Evolutionary conservation across 139 green algal species (phyloP).

Genomic region (Chlorella vulgaris): DNA sequence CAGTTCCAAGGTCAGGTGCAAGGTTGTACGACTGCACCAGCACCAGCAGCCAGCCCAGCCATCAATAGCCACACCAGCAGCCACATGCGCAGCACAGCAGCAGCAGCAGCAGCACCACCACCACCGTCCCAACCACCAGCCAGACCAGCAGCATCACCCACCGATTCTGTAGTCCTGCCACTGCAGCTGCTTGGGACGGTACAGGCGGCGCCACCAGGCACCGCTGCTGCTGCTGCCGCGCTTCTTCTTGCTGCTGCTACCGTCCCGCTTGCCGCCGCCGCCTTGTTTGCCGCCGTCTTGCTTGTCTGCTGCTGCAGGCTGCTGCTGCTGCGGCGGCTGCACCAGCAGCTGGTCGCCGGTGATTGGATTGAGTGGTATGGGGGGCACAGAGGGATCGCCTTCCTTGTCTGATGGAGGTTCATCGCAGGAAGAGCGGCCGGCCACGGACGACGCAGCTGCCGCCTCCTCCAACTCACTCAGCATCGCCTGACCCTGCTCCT

Average conservation of each 20-base stretch:
- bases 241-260: neutral
- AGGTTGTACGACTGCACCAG: no score
- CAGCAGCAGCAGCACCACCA: no score
- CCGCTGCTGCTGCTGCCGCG: neutral
- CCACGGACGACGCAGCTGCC: no score
- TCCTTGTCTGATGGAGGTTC: no score
- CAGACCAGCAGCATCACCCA: neutral
- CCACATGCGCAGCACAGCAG: no score
- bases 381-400: no score
- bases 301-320: neutral
- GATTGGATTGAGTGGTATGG: no score
- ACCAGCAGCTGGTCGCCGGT: neutral
- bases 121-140: no score
- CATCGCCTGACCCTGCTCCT: neutral
- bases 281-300: neutral
- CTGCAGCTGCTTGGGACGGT: constrained; percentile 11
- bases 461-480: neutral
- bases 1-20: no score
- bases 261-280: neutral
- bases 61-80: no score
- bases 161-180: constrained; percentile 35
- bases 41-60: no score
- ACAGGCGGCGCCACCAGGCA: constrained; percentile 31
- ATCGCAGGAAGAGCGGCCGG: no score
- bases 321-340: neutral